Conservation (phyloP, 1,139 yeast genomes). For the Candida labiduridarum region DNA sequence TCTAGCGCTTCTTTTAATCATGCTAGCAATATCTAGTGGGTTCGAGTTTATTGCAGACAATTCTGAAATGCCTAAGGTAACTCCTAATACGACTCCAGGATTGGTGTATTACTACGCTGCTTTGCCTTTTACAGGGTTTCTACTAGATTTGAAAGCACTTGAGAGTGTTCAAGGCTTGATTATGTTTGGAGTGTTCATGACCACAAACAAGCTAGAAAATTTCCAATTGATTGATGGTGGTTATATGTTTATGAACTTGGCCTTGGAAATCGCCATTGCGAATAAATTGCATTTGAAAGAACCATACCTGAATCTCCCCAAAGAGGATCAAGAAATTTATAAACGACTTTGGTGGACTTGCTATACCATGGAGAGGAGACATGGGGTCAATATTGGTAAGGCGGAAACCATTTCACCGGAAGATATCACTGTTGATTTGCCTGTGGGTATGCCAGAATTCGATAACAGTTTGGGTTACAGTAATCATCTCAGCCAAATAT, state of each 20-base stretch:
- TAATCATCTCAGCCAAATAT: conserved; percentile 18
- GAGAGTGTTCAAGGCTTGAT: conserved; percentile 19
- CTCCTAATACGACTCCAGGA: conserved; percentile 23
- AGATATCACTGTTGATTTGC: conserved; percentile 18
- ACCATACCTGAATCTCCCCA: conserved; percentile 9
- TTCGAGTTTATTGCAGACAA: conserved; percentile 44
- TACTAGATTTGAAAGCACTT: conserved; percentile 18
- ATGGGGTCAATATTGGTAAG: conserved; percentile 21
- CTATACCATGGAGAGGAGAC: conserved; percentile 21
- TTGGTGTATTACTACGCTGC: conserved; percentile 19
- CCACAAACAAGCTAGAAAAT: conserved; percentile 20
- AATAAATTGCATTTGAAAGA: conserved; percentile 18
- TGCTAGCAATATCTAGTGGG: conserved; percentile 20
- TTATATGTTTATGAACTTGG: conserved; percentile 19
- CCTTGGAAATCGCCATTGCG: conserved; percentile 20
- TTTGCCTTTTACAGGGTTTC: conserved; percentile 20
- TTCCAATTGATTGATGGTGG: conserved; percentile 20
- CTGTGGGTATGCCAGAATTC: conserved; percentile 15
- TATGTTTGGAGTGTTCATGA: conserved; percentile 21
- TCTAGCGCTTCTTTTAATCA: conserved; percentile 16
- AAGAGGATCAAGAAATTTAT: conserved; percentile 16
- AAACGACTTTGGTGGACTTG: conserved; percentile 23
- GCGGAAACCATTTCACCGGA: conserved; percentile 16
- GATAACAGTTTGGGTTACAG: conserved; percentile 17
- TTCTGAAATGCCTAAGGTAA: conserved; percentile 30